A percentile compares a stretch with the other conserved stretches of the same genome.
phyloP scores from a whole-genome alignment of 2,329 filamentous ascomycete genomes.

The Aspergillus carbonarius region DNA sequence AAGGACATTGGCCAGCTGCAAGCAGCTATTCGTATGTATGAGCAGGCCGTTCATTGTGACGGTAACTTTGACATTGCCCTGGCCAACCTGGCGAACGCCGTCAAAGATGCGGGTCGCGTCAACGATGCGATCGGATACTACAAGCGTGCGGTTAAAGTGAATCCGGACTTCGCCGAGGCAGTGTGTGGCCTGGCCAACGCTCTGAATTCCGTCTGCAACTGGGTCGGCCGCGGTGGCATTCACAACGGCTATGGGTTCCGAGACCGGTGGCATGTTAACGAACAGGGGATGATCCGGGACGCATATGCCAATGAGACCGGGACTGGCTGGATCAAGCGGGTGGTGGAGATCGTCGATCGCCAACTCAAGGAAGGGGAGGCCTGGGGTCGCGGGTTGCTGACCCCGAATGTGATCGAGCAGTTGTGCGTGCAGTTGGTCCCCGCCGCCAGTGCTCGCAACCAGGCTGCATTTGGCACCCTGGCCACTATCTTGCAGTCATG shows the following conservation, averaged over 20 bases:
- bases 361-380: conserved; percentile 81
- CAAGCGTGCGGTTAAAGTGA: conserved; percentile 82
- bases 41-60: conserved; percentile 88
- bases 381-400: conserved; percentile 77
- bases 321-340: conserved; percentile 80
- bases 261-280: conserved; percentile 92
- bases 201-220: conserved; percentile 93
- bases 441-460: conserved; percentile 28
- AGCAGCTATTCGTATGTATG: conserved; percentile 94
- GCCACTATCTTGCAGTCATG: conserved; percentile 53
- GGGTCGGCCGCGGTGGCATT: conserved; percentile 85
- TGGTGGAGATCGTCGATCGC: conserved; percentile 84
- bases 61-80: conserved; percentile 94
- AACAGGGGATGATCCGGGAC: conserved; percentile 77
- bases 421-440: conserved; percentile 51
- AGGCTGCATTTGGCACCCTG: conserved; percentile 31
- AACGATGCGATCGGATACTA: conserved; percentile 92
- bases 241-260: conserved; percentile 68
- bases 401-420: conserved; percentile 53
- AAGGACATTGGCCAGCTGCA: conserved; percentile 95
- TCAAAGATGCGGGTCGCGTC: conserved; percentile 93
- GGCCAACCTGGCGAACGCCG: conserved; percentile 93
- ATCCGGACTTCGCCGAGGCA: conserved; percentile 93
- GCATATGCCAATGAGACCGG: conserved; percentile 62
- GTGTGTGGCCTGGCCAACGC: conserved; percentile 95